These are phyloP conservation scores for Mortierella sp. DNA, from an alignment of 371 early-diverging fungal species.

Conservation along the genomic window DNA sequence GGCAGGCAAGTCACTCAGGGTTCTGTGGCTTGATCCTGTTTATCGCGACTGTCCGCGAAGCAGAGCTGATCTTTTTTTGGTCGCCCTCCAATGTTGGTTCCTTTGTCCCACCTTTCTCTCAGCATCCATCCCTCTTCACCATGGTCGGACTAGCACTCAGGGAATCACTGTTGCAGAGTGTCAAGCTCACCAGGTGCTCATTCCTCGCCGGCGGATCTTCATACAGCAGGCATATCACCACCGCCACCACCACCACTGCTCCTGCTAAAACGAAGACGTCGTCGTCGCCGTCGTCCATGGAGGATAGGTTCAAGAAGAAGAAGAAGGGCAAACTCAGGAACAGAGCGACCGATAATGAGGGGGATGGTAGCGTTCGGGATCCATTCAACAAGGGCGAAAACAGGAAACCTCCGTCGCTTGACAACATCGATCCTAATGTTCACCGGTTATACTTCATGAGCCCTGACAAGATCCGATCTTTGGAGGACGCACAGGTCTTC, in stretches of 20 bases:
- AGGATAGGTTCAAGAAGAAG: too few species aligned
- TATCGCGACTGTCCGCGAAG: too few species aligned
- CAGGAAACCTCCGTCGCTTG: neutral
- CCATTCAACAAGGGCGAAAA: neutral
- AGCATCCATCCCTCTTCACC: neutral
- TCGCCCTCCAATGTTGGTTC: neutral
- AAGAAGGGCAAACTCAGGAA: too few species aligned
- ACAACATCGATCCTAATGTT: slow-evolving; percentile 1
- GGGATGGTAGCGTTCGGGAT: neutral
- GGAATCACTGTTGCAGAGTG: neutral
- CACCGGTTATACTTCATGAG: slow-evolving; percentile 40
- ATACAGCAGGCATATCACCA: neutral
- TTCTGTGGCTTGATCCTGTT: too few species aligned
- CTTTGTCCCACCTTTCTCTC: too few species aligned
- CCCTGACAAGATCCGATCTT: slow-evolving; percentile 43
- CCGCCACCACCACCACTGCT: neutral
- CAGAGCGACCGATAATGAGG: too few species aligned
- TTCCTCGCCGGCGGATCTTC: slow-evolving; percentile 4
- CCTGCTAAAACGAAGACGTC: too few species aligned
- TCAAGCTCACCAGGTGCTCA: neutral
- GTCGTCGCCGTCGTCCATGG: too few species aligned
- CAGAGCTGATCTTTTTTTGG: neutral
- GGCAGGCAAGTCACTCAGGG: too few species aligned
- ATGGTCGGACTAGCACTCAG: slow-evolving; percentile 3
- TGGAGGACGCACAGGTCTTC: slow-evolving; percentile 53